phyloP scores from a whole-genome alignment of 2,329 filamentous ascomycete genomes.

The Raffaelea ambrosiae region DNA sequence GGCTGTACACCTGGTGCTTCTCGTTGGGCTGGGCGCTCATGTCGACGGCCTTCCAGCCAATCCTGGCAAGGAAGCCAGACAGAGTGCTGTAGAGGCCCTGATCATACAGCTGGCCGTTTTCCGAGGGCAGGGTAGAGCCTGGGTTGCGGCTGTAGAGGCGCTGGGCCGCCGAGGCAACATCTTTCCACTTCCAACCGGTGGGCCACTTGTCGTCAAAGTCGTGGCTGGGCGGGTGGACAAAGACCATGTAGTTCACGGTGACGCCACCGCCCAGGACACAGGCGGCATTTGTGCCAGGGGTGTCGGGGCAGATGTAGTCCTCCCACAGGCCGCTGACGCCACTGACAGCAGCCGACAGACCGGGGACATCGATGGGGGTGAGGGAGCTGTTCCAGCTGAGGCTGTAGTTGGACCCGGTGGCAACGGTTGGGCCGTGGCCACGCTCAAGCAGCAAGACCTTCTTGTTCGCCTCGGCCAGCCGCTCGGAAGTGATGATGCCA shows the following conservation, averaged over 20 bases:
- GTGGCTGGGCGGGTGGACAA: slow-evolving; percentile 43
- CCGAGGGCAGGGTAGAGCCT: slow-evolving; percentile 56
- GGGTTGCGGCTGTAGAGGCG: slow-evolving; percentile 61
- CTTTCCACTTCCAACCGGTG: slow-evolving; percentile 58
- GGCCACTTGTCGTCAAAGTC: slow-evolving; percentile 71
- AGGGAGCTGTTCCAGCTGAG: slow-evolving; percentile 20
- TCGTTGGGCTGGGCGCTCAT: slow-evolving; percentile 47
- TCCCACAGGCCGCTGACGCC: slow-evolving; percentile 54
- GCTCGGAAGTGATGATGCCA: neutral
- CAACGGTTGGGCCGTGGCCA: neutral
- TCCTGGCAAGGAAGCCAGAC: slow-evolving; percentile 42
- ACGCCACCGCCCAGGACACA: slow-evolving; percentile 62
- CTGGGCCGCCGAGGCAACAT: slow-evolving; percentile 50
- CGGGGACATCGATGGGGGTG: slow-evolving; percentile 64
- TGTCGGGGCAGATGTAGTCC: slow-evolving; percentile 53
- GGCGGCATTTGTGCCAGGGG: slow-evolving; percentile 47
- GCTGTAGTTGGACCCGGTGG: neutral
- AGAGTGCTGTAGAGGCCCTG: slow-evolving; percentile 58
- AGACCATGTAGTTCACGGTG: slow-evolving; percentile 44
- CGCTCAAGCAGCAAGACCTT: neutral
- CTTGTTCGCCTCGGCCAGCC: neutral
- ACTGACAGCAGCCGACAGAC: slow-evolving; percentile 39
- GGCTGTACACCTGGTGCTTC: slow-evolving; percentile 54
- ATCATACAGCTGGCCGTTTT: slow-evolving; percentile 58
- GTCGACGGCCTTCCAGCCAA: slow-evolving; percentile 30